These are phyloP conservation scores for Marsdenia floribunda DNA, from an alignment of 257 asterid genomes.

Conservation along the genomic window DNA sequence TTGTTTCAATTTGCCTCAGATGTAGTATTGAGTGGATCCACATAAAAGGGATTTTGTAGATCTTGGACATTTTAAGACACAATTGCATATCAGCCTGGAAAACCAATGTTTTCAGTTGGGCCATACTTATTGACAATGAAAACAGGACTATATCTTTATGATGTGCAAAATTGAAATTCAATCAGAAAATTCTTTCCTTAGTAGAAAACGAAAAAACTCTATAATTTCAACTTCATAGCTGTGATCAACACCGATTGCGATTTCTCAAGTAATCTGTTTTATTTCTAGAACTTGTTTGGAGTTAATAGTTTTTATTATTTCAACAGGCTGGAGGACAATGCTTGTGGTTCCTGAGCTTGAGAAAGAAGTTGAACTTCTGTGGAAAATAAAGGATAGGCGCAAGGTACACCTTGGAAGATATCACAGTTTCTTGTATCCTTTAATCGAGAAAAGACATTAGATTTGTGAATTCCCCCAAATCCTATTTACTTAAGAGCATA, in stretches of 20 bases:
- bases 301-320: constrained; percentile 20
- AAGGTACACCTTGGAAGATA: constrained; percentile 44
- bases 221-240: background rate
- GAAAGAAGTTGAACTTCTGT: constrained; percentile 84
- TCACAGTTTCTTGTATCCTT: background rate
- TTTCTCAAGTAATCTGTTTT: constrained; percentile 4
- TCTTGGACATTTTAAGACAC: background rate
- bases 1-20: background rate
- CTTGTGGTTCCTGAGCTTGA: constrained; percentile 99
- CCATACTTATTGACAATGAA: background rate
- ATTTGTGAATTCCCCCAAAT: no score
- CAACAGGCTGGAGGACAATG: constrained; percentile 99
- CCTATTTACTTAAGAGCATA: no score
- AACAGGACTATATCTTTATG: background rate
- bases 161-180: background rate
- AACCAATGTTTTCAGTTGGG: background rate
- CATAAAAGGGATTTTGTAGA: background rate
- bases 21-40: background rate
- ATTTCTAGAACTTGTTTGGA: constrained; percentile 17
- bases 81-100: background rate
- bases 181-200: background rate
- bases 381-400: constrained; percentile 59
- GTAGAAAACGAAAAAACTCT: background rate
- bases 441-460: no score
- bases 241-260: background rate